Conservation (phyloP, 2,329 filamentous ascomycete genomes). For the Cercospora zeae-maydis region DNA sequence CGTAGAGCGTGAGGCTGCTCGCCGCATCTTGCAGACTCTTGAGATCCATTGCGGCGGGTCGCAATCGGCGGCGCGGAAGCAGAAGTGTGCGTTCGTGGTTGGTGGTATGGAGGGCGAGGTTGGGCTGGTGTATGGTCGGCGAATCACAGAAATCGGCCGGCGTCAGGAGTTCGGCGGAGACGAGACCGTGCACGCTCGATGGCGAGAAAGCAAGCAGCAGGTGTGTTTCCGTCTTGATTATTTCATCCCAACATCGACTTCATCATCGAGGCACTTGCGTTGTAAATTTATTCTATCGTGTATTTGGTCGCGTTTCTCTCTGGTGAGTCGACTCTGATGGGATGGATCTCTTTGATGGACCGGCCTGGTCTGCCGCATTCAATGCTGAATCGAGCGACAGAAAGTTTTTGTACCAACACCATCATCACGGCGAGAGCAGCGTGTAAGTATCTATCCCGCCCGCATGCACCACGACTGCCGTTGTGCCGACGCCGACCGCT, state of each 20-base stretch:
- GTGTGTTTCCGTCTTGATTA: not conserved
- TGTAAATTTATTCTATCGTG: not conserved
- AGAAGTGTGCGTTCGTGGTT: not conserved
- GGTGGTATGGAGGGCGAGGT: not conserved
- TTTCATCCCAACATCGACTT: not conserved
- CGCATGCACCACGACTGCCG: not conserved
- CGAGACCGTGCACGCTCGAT: not conserved
- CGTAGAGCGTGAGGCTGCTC: conserved; percentile 88
- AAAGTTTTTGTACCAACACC: not conserved
- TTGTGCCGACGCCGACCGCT: not conserved
- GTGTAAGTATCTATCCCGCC: not conserved
- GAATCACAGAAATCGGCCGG: conserved; percentile 1
- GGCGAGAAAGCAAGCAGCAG: not conserved
- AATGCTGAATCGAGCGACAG: not conserved
- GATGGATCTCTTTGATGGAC: not conserved
- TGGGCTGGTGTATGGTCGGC: not conserved
- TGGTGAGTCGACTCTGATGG: not conserved
- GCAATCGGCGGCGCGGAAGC: not conserved
- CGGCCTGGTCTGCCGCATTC: not conserved
- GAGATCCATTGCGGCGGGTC: conserved; percentile 68
- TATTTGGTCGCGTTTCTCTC: not conserved
- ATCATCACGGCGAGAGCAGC: not conserved
- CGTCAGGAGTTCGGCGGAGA: conserved; percentile 5
- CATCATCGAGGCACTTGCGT: not conserved
- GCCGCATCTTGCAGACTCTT: conserved; percentile 81